These are phyloP conservation scores for Phytophthora fragariaefolia DNA, from an alignment of 352 stramenopile species.

Conservation along the genomic window DNA sequence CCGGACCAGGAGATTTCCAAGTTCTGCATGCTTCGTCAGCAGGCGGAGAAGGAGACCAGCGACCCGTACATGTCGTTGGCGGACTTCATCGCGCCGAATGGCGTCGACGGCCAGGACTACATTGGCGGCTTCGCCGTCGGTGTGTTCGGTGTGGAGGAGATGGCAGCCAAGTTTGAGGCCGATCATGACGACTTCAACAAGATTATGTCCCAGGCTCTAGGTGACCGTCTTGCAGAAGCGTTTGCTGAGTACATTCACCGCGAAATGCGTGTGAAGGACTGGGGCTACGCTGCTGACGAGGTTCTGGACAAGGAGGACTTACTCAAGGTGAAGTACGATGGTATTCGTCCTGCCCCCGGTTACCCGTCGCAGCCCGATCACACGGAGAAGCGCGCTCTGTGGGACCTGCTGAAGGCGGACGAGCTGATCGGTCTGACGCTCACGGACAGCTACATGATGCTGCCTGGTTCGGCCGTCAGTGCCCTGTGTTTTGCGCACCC, in stretches of 20 bases:
- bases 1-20: conserved; percentile 76
- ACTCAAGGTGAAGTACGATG: conserved; percentile 98
- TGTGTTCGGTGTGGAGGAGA: conserved; percentile 95
- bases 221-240: conserved; percentile 79
- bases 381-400: conserved; percentile 97
- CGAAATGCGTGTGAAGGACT: conserved; percentile 95
- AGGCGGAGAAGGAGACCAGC: conserved; percentile 96
- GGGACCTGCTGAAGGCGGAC: conserved; percentile 94
- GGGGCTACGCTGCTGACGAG: conserved; percentile 96
- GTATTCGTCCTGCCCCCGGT: conserved; percentile 96
- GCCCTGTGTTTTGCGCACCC: conserved; percentile 97
- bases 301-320: conserved; percentile 92
- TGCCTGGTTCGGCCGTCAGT: conserved; percentile 94
- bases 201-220: conserved; percentile 95
- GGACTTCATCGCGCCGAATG: conserved; percentile 93
- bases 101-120: conserved; percentile 73
- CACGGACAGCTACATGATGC: conserved; percentile 97
- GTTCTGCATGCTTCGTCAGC: conserved; percentile 98
- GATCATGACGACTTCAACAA: conserved; percentile 98
- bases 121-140: conserved; percentile 96
- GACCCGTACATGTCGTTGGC: conserved; percentile 95
- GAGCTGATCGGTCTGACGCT: conserved; percentile 93
- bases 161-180: conserved; percentile 93
- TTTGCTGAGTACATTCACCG: conserved; percentile 98
- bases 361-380: conserved; percentile 98